Conservation (phyloP, 495 filamentous ascomycete species). For the Choiromyces venosus region DNA sequence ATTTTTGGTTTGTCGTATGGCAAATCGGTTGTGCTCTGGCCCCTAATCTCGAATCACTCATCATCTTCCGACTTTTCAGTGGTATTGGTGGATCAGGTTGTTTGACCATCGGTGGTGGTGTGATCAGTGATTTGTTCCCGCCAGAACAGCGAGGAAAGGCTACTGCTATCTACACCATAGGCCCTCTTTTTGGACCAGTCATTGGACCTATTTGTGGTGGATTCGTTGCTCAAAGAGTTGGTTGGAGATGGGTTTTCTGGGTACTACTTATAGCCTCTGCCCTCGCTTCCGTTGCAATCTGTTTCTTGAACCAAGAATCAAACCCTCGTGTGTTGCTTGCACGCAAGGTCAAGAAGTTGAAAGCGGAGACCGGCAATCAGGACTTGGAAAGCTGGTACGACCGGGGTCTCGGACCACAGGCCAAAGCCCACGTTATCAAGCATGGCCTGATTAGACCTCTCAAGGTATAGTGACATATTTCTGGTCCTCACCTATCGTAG, state of each 20-base stretch:
- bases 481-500: no score
- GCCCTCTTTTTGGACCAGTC: slow-evolving; percentile 51
- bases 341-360: slow-evolving; percentile 48
- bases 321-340: slow-evolving; percentile 52
- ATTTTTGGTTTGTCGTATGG: slow-evolving; percentile 63
- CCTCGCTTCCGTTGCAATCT: slow-evolving; percentile 44
- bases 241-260: slow-evolving; percentile 62
- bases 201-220: slow-evolving; percentile 53
- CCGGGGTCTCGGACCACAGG: not conserved
- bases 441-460: slow-evolving; percentile 50
- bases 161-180: slow-evolving; percentile 54
- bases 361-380: slow-evolving; percentile 28
- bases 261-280: slow-evolving; percentile 52
- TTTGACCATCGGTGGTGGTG: slow-evolving; percentile 54
- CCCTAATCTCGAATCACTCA: slow-evolving; percentile 53
- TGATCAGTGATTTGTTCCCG: slow-evolving; percentile 57
- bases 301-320: slow-evolving; percentile 53
- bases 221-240: slow-evolving; percentile 51
- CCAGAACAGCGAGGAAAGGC: slow-evolving; percentile 55
- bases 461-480: no score
- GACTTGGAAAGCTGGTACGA: slow-evolving; percentile 34
- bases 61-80: slow-evolving; percentile 61
- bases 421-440: slow-evolving; percentile 31
- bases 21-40: slow-evolving; percentile 65
- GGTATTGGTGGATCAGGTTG: slow-evolving; percentile 57